Evolutionary conservation across 2,329 filamentous ascomycete genomes (phyloP), one percentile per base, ranked within the genome.

Genomic region (Colletotrichum sp.): DNA sequence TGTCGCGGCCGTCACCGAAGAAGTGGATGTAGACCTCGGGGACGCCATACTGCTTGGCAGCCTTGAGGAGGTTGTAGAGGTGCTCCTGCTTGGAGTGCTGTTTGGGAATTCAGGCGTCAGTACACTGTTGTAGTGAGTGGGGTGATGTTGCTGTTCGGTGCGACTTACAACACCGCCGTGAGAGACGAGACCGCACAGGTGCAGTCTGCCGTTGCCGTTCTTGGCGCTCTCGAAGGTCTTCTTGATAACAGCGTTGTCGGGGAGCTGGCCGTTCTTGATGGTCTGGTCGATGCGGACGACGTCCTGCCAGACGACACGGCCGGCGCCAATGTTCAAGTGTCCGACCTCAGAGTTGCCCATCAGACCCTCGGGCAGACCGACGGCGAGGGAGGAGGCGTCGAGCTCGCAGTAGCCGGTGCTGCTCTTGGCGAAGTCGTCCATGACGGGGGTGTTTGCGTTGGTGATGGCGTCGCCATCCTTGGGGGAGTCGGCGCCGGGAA

Each of bases 271-370:
- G 82, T 96, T 95, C 91, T 96, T 97, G 88, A 98, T 93, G 57
- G 94, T 94, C 88, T 94, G 94, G 86, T 98, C 97, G 87, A 99
- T 99, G 82, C 97, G 95, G 79, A 99, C 97, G 79, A 98, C 95
- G 85, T 97, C 96, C 87, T 99, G 97, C 97, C 97, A 99, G 82
- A 99, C 97, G 77, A 99, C 97, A 82, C 97, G 92, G 75, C 97
- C 97, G 76, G 97, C 97, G 82, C 97, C 97, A 85, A 99, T 99
- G 90, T 99, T 99, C 89, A 99, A 88, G 87, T 99, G 97, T 78
- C 97, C 97, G 85, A 99, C 97, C 87, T 99, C 97, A 81, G 95
- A 98, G 90, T 99, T 99, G 79, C 97, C 97, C 97, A 99, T 99
- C 80, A 99, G 90, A 76, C 97, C 97, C 85, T 99, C 96, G 24